Base-by-base conservation (phyloP, 352 stramenopile genomes). In the Globisporangium spiculum region DNA sequence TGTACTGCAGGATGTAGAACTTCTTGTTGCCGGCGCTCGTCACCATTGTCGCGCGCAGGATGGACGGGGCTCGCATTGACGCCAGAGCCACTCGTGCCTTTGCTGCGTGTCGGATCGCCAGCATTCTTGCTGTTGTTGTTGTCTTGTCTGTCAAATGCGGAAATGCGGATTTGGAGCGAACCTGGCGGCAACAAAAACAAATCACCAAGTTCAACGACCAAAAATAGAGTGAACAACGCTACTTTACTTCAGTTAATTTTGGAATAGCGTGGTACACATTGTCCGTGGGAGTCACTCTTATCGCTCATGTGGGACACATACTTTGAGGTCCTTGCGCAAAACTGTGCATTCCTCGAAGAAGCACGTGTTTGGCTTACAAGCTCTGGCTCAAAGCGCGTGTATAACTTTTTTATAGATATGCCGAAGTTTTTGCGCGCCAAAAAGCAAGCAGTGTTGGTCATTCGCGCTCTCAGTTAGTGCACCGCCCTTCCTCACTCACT, bases 1-100 rank as follows among this genome's bases (percentile, higher is more conserved):
- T 77, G 74, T 94, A 92, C 48, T 76, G 82, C 46, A 94, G 72
- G 55, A 93, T 78, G 74, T 78, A 93, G 48, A 78, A 83, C 67
- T 90, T 89, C 70, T 86, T 89, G 65, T 82, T 71, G 62, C 65
- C 57, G 7, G 63, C 32, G n/a, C 72, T 63, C 41, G 74, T 67
- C 52, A 76, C 75, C 73, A 89, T 83, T 66, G 78, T 62, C 68
- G 75, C 68, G 67, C 67, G 64, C 55, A 66, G 44, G n/a, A 41
- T 46, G 63, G 1, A 36, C 2, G 41, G 8, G 41, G 20, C 18
- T 32, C 32, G 60, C 36, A 10, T 44, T 41, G 24, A n/a, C 27
- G 26, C 20, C 50, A 34, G 38, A 41, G 55, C 30, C 30, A 32
- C 56, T 46, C 56, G 56, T n/a, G 32, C 56, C n/a, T 22, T 34